Conservation (phyloP, 2,329 filamentous ascomycete genomes). For the Penicillium sp. region DNA sequence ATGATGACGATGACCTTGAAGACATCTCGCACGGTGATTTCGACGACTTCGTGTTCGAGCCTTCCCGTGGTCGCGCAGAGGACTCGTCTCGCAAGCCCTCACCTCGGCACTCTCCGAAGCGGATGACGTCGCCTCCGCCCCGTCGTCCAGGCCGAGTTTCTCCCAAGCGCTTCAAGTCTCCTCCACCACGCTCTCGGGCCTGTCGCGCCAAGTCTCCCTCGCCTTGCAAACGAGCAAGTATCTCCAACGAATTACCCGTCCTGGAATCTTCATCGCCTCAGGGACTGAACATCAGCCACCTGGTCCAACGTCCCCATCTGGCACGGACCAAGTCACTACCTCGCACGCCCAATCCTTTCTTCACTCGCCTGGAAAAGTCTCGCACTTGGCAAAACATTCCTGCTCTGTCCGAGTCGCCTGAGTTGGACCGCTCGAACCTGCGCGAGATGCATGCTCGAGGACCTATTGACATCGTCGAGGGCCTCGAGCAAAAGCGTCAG, state of each 20-base stretch:
- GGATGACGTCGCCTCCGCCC: conserved; percentile 50
- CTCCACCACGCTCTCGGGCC: conserved; percentile 54
- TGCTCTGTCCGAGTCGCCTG: conserved; percentile 32
- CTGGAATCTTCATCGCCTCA: conserved; percentile 36
- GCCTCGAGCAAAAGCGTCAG: conserved; percentile 88
- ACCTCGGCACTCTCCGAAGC: conserved; percentile 55
- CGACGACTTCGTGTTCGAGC: conserved; percentile 51
- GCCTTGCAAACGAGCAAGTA: conserved; percentile 34
- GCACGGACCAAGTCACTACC: conserved; percentile 83
- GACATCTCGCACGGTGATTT: conserved; percentile 49
- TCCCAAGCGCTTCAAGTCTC: conserved; percentile 64
- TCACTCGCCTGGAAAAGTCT: conserved; percentile 30
- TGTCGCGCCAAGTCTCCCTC: conserved; percentile 45
- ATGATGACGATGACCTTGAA: conserved; percentile 67
- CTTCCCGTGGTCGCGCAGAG: conserved; percentile 38
- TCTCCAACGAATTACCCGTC: conserved; percentile 37
- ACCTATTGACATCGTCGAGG: conserved; percentile 97
- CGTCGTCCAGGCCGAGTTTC: conserved; percentile 51
- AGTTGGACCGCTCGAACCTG: conserved; percentile 30
- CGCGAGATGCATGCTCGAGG: conserved; percentile 67
- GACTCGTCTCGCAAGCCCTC: conserved; percentile 47
- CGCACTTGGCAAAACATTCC: conserved; percentile 29
- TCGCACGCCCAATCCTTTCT: conserved; percentile 66
- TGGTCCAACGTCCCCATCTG: conserved; percentile 59
- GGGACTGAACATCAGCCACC: conserved; percentile 48